Evolutionary conservation across 2,329 filamentous ascomycete genomes (phyloP), one percentile per base, ranked within the genome.

Genomic region (Penicillium occitanis): DNA sequence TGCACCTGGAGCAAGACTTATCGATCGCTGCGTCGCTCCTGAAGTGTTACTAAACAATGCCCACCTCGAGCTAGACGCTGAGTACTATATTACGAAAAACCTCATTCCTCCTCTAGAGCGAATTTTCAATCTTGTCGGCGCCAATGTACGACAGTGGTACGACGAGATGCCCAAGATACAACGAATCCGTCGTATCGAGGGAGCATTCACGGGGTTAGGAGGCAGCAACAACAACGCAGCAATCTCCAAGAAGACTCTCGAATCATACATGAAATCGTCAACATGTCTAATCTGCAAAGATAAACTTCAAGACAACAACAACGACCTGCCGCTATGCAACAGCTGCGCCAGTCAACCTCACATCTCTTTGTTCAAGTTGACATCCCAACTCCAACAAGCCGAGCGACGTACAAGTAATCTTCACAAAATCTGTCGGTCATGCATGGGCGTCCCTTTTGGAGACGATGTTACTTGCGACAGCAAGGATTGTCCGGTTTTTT

Each of bases 71-170:
- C 85, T 99, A 19, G 95, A 99, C 73, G 90, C 93, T 0, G 93
- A 97, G 71, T 99, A 99, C 79, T 99, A 99, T 81, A 98, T 99
- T 73, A 88, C 86, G 19, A 98, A 97, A 81, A 98, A 97, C 75
- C 76, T 99, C 8, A 96, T 99, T 60, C 95, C 95, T 5, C 95
- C 95, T 0, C 85, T 99, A 0, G 94, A 98, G 77, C 89, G 95
- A 33, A 97, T 99, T 70, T 97, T 99, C 82, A 97, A 95, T 73
- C 88, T 99, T 2, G 91, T 98, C 2, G 95, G 95, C 6, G 95
- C 93, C 37, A 96, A 95, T 75, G 91, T 98, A 0, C 83, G 91
- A 19, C 86, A 87, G 67, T 99, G 95, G 95, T 98, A 93, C 73
- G 92, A 97, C 69, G 93, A 97, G 78, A 96, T 98, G 92, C 94